Base-by-base conservation (phyloP, 2,329 filamentous ascomycete species). In the Aspergillus sp. region DNA sequence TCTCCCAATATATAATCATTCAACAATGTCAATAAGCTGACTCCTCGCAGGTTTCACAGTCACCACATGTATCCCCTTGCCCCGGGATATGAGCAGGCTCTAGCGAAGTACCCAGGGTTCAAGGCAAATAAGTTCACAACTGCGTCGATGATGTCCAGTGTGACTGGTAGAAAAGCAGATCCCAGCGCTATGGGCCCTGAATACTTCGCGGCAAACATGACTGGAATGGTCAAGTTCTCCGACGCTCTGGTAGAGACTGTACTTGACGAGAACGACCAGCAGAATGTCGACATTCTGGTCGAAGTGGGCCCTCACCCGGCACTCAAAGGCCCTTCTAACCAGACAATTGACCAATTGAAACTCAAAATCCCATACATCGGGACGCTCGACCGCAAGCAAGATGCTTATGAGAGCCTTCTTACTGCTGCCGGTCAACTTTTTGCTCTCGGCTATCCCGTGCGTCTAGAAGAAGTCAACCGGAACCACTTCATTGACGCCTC, bases 31-130 rank as follows among this genome's bases (percentile, higher is more conserved):
- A 20, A 22, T 12, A 24, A 3, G 22, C 22, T 47, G 45, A 47
- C 45, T 20, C 22, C 10, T 22, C 18, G 10, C 22, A 47, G 45
- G 3, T 74, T 72, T 50, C 72, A 74, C 49, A 69, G 66, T 1
- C 52, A 52, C 2, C 67, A 72, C 36, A 70, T 74, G 67, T 4
- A 5, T 1, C 52, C 52, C 3, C 64, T 68, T 24, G 70, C 69
- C 1, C 60, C 63, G 2, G 52, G 58, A 1, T 76, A 75, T 52
- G 45, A 60, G 6, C 10, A 24, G 10, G 49, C 57, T 16, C 49
- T 60, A 20, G 22, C 39, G 16, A 24, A 20, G 10, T 56, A 29
- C 47, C 36, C 14, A 6, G 42, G 29, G 26, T 46, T 32, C 29
- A 36, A 31, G 11, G 20, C 22, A n/a, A 49, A 20, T 11, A 36